Evolutionary conservation across 805 yeast species (phyloP), one percentile per base, ranked within the genome.

Genomic region (Candida wancherniae): DNA sequence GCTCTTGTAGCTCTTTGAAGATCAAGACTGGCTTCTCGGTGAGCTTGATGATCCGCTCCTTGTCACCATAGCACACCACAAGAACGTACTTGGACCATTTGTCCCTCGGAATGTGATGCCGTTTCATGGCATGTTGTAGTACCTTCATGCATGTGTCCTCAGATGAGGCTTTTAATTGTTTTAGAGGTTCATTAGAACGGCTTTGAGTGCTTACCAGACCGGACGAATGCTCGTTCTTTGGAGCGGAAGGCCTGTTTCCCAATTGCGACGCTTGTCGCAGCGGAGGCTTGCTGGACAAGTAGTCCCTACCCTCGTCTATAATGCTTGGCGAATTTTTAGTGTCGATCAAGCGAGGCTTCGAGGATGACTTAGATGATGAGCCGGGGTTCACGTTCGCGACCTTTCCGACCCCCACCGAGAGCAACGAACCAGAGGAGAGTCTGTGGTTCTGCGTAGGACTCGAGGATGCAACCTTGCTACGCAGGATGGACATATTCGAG

Each of bases 111-210:
- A 90, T 69, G 37, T 78, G 79, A 58, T 88, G 94, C 39, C 94
- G 71, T 44, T 80, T 76, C 83, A 86, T 80, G 4, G 95, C 96
- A 20, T 82, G 85, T 48, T 84, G 94, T 27, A 92, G 61, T 14
- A 90, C 81, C 53, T 84, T 84, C 46, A 82, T 78, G 53, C 96
- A 87, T 2, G 96, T 87, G 47, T 90, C 97, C 33, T 87, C 95
- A 15, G 84, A 77, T 6, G 90, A 81, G 1, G 95, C 94, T 27
- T 92, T 62, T 39, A 88, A 59, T 45, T 84, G 92, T 47, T 84
- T 84, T 43, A 86, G 66, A 0, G 95, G 94, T 48, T 86, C 46
- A 3, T 22, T 33, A 9, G 32, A 22, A 15, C 25, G 34, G 6
- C 34, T 15, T 9, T 36, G 20, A 13, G 33, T 14, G 10, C 26